phyloP scores from a whole-genome alignment of 345 rosid genomes.

The Turnera subulata region DNA sequence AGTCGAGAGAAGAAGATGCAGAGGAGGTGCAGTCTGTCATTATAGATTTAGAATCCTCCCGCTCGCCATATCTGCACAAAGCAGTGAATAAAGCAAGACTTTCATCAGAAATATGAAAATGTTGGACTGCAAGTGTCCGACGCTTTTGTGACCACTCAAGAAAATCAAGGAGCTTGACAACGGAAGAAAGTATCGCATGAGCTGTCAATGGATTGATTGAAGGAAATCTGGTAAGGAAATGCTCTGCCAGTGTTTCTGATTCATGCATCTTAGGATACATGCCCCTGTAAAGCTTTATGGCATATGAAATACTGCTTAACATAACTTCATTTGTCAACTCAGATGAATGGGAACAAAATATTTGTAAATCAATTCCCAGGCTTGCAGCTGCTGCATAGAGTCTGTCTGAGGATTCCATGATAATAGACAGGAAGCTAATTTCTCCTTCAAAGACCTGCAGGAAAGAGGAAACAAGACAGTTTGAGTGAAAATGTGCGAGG shows the following conservation, averaged over 20 bases:
- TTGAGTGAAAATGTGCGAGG: neutral
- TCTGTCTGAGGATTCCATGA: slow-evolving; percentile 74
- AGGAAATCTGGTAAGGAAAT: slow-evolving; percentile 87
- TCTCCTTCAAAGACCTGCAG: slow-evolving; percentile 68
- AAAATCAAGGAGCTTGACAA: slow-evolving; percentile 54
- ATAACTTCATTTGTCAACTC: slow-evolving; percentile 73
- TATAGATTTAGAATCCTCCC: slow-evolving; percentile 86
- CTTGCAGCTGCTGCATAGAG: slow-evolving; percentile 92
- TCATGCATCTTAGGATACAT: slow-evolving; percentile 65
- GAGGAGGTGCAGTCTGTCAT: slow-evolving; percentile 93
- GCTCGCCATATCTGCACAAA: slow-evolving; percentile 71
- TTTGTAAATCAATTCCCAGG: slow-evolving; percentile 82
- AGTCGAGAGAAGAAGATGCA: slow-evolving; percentile 69
- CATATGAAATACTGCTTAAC: slow-evolving; percentile 51
- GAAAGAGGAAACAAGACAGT: neutral
- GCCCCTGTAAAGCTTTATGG: slow-evolving; percentile 36
- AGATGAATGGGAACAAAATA: slow-evolving; percentile 70
- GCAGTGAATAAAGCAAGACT: slow-evolving; percentile 59
- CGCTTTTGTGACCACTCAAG: slow-evolving; percentile 55
- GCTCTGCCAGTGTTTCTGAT: slow-evolving; percentile 85
- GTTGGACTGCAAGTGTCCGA: slow-evolving; percentile 48
- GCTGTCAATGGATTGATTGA: slow-evolving; percentile 86
- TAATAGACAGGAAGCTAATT: slow-evolving; percentile 43
- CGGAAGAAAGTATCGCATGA: slow-evolving; percentile 68
- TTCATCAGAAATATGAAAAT: slow-evolving; percentile 63